Evolutionary conservation across 1,284 basidiomycete species (phyloP).

Genomic region (Cutaneotrichosporon daszewskae): DNA sequence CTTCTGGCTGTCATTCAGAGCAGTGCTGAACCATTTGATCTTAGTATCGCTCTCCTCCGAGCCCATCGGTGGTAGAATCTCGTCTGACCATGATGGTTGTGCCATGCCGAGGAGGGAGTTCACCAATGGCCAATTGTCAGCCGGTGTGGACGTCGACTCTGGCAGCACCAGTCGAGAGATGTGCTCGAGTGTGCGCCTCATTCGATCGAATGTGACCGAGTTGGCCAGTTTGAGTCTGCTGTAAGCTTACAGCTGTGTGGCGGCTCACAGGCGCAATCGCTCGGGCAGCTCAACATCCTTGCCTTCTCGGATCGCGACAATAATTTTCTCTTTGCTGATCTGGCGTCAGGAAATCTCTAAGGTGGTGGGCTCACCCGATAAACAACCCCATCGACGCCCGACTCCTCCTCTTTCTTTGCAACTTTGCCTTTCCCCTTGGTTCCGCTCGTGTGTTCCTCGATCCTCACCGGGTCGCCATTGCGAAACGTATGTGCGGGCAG

Average conservation of each 20-base stretch:
- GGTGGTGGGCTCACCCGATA: conserved; percentile 57
- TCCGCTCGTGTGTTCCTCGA: conserved; percentile 65
- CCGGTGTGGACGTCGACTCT: background rate
- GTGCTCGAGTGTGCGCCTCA: conserved; percentile 70
- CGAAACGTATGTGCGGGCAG: conserved; percentile 83
- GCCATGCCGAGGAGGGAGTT: conserved; percentile 63
- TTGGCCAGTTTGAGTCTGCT: conserved; percentile 80
- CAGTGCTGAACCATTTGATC: conserved; percentile 67
- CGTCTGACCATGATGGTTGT: conserved; percentile 27
- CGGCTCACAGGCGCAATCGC: conserved; percentile 59
- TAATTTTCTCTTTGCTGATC: conserved; percentile 70
- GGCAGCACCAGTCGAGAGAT: conserved; percentile 53
- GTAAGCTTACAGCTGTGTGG: background rate
- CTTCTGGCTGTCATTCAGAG: conserved; percentile 77
- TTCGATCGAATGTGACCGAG: conserved; percentile 83
- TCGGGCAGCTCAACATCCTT: conserved; percentile 75
- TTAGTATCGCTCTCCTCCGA: conserved; percentile 26
- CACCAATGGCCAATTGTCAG: conserved; percentile 49
- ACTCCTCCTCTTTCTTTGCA: conserved; percentile 35
- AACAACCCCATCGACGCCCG: conserved; percentile 65
- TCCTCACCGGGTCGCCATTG: conserved; percentile 72
- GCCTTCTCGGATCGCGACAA: conserved; percentile 64
- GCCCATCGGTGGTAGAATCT: conserved; percentile 2
- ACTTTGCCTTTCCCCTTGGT: conserved; percentile 54
- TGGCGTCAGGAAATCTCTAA: conserved; percentile 29